Conservation (phyloP, 2,329 filamentous ascomycete genomes). For the Thielaviopsis populi region DNA sequence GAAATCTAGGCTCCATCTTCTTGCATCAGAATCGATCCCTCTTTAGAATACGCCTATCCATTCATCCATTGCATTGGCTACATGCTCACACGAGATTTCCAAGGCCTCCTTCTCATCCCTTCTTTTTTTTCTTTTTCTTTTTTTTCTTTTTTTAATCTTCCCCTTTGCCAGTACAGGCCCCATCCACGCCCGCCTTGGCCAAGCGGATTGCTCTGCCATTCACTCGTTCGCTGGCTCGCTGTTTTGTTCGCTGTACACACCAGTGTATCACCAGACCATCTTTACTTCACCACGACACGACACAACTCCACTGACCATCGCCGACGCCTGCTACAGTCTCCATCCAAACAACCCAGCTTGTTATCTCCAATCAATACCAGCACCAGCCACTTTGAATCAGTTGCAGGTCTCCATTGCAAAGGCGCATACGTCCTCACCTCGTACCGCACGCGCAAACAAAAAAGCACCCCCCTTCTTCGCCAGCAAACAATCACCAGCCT, state of each 20-base stretch:
- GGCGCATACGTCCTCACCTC: neutral
- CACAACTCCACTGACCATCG: neutral
- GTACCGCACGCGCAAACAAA: neutral
- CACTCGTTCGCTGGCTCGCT: neutral
- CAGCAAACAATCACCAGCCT: neutral
- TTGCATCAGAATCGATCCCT: slow-evolving; percentile 14
- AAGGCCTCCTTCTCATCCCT: slow-evolving; percentile 5
- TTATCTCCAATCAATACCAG: neutral
- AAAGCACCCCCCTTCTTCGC: neutral
- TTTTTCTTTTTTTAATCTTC: neutral
- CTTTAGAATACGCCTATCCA: slow-evolving; percentile 5
- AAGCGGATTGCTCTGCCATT: neutral
- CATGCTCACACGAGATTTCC: slow-evolving; percentile 3
- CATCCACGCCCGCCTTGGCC: neutral
- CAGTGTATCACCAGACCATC: neutral
- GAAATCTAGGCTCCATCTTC: slow-evolving; percentile 16
- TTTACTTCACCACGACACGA: neutral
- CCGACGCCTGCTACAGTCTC: neutral
- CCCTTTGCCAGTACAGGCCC: neutral
- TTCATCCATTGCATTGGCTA: neutral
- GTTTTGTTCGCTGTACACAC: neutral
- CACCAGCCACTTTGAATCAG: neutral
- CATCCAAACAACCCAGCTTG: neutral
- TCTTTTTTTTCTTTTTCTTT: slow-evolving; percentile 4
- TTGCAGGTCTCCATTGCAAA: neutral